Evolutionary conservation across 805 yeast species (phyloP), one percentile per base, ranked within the genome.

Genomic region (Candida fluviatilis): DNA sequence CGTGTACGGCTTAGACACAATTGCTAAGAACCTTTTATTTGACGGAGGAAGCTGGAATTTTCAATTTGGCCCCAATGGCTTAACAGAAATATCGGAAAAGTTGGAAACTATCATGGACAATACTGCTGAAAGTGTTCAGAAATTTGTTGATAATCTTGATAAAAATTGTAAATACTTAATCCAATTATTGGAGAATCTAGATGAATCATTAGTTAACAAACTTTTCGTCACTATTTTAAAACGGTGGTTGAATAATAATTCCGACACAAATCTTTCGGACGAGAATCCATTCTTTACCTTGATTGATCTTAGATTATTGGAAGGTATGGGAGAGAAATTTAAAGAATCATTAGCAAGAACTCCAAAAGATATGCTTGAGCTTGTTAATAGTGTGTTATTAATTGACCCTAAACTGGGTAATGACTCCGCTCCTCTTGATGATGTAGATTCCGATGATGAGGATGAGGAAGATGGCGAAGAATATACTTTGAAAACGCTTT

Each of bases 281-380:
- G 63, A 64, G 4, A 69, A 73, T 42, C 82, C 86, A n/a, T 71
- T 77, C 37, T 47, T 71, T 5, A 66, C 75, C 38, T 60, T 85
- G 26, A 60, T 78, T 5, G 82, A 84, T 50, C 62, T 87, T 41
- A 75, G 82, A 42, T 52, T 87, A 8, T 57, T 90, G 36, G 93
- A 88, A 51, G 58, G 62, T 23, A 60, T 86, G 24, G 76, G 80
- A 17, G 71, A 72, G 4, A 65, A 68, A 12, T 80, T 82, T 51
- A 82, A 76, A 42, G 76, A 79, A 6, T 69, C 68, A 32, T 52
- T 83, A 18, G 70, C 80, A 5, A 66, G 66, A 27, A 71, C 80
- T 2, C 81, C 89, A 0, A 58, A 59, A 2, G 84, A 81, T 34
- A 67, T 84, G 32, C 58, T 87, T 13, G 68, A 61, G 5, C 51